These are phyloP conservation scores for Suillus brevipes DNA, from an alignment of 768 basidiomycete genomes.

Conservation along the genomic window DNA sequence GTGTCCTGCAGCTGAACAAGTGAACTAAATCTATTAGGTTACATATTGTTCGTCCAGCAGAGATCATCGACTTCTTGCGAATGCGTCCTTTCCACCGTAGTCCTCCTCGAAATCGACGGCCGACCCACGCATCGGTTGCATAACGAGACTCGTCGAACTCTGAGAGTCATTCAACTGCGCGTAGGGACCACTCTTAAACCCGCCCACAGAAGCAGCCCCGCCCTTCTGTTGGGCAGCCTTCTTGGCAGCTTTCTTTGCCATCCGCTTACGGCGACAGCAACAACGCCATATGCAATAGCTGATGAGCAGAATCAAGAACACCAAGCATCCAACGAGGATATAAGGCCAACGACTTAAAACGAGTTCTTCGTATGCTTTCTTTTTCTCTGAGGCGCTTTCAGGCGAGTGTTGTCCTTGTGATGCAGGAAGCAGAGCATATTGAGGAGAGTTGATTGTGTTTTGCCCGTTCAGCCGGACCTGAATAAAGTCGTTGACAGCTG, in stretches of 20 bases:
- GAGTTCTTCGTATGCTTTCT: constrained; percentile 62
- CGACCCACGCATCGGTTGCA: constrained; percentile 30
- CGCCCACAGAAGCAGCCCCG: background rate
- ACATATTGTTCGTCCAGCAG: background rate
- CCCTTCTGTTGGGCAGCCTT: constrained; percentile 21
- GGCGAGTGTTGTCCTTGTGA: constrained; percentile 63
- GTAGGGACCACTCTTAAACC: constrained; percentile 19
- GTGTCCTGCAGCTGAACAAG: constrained; percentile 18
- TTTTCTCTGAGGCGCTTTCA: constrained; percentile 62
- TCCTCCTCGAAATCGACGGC: constrained; percentile 20
- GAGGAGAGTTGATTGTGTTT: constrained; percentile 53
- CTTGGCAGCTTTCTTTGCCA: constrained; percentile 22
- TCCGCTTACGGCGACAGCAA: constrained; percentile 48
- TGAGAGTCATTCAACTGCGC: constrained; percentile 26
- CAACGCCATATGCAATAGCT: constrained; percentile 60
- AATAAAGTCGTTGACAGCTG: constrained; percentile 69
- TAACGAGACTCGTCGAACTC: constrained; percentile 29
- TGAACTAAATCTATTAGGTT: constrained; percentile 10
- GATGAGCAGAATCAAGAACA: constrained; percentile 44
- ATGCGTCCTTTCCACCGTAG: constrained; percentile 17
- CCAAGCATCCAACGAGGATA: constrained; percentile 61
- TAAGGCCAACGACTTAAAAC: constrained; percentile 74
- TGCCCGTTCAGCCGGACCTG: constrained; percentile 57
- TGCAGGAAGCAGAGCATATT: constrained; percentile 61
- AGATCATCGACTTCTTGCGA: constrained; percentile 11